Percentiles rank a stretch among this genome's conserved stretches.
phyloP scores from a whole-genome alignment of 768 basidiomycete species.

The Hebeloma cylindrosporum region DNA sequence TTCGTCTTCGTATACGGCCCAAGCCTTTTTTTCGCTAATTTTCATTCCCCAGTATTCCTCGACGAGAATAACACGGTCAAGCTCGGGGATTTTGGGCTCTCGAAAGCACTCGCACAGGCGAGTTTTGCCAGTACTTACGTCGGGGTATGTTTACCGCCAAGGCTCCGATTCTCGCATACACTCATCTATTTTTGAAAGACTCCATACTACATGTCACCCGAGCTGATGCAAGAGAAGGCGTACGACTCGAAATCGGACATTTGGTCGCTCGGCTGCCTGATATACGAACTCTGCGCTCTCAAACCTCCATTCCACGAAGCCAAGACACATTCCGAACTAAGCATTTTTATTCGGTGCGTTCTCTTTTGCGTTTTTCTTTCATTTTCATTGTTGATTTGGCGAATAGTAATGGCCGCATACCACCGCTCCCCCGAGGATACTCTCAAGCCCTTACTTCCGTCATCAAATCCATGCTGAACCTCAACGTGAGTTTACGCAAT shows the following conservation, averaged over 20 bases:
- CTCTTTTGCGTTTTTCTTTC: not conserved
- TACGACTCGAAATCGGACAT: slow-evolving; percentile 99
- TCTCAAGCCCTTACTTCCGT: slow-evolving; percentile 68
- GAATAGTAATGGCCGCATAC: slow-evolving; percentile 81
- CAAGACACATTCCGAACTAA: slow-evolving; percentile 84
- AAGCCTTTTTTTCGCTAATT: not conserved
- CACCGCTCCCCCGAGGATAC: slow-evolving; percentile 83
- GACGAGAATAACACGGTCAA: slow-evolving; percentile 85
- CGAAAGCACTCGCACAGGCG: slow-evolving; percentile 85
- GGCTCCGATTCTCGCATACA: too few relatives aligned
- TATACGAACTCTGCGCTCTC: slow-evolving; percentile 93
- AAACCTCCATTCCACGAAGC: slow-evolving; percentile 94
- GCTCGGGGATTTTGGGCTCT: slow-evolving; percentile 95
- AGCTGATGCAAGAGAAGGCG: slow-evolving; percentile 91
- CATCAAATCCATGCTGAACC: slow-evolving; percentile 85
- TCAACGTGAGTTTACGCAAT: slow-evolving; percentile 53
- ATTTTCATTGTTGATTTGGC: not conserved
- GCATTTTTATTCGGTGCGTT: slow-evolving; percentile 72
- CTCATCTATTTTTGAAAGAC: too few relatives aligned
- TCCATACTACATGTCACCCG: slow-evolving; percentile 99
- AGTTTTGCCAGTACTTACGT: slow-evolving; percentile 97
- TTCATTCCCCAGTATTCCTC: slow-evolving; percentile 69
- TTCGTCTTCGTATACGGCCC: too few relatives aligned
- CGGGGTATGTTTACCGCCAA: slow-evolving; percentile 59
- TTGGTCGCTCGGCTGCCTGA: slow-evolving; percentile 96